Evolutionary conservation across 768 basidiomycete species (phyloP).

Genomic region (Tephrocybe sp.): DNA sequence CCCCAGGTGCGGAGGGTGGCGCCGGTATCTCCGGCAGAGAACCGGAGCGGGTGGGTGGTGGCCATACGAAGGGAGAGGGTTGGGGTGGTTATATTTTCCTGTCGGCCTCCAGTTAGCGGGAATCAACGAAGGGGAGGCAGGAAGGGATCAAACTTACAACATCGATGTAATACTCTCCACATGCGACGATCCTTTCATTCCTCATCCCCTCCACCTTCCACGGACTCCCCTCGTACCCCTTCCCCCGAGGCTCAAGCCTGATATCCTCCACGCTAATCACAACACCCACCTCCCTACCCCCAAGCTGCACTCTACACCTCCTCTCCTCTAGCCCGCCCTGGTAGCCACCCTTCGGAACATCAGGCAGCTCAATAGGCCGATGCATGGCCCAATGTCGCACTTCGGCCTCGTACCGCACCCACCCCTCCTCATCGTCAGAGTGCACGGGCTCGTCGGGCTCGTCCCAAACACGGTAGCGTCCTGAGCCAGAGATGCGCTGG

Average conservation of each 20-base stretch:
- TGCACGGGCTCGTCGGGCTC: constrained; percentile 49
- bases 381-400: constrained; percentile 42
- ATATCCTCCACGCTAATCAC: constrained; percentile 42
- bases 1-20: constrained; percentile 53
- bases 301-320: constrained; percentile 35
- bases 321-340: constrained; percentile 44
- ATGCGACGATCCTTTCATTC: constrained; percentile 51
- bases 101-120: not conserved
- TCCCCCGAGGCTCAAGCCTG: constrained; percentile 33
- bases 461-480: constrained; percentile 45
- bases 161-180: constrained; percentile 39
- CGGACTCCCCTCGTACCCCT: constrained; percentile 30
- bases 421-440: constrained; percentile 50
- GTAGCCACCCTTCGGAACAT: constrained; percentile 44
- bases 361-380: constrained; percentile 45
- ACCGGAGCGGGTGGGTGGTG: constrained; percentile 44
- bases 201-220: constrained; percentile 58
- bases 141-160: constrained; percentile 32
- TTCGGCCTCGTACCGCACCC: constrained; percentile 41
- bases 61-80: constrained; percentile 51
- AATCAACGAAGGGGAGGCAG: not conserved
- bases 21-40: constrained; percentile 43
- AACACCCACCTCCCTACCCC: constrained; percentile 40
- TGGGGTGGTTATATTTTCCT: constrained; percentile 45
- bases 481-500: constrained; percentile 42